Percentiles rank a stretch among this genome's conserved stretches.
Conservation (phyloP, 495 filamentous ascomycete species). For the Chaetomium tenue region DNA sequence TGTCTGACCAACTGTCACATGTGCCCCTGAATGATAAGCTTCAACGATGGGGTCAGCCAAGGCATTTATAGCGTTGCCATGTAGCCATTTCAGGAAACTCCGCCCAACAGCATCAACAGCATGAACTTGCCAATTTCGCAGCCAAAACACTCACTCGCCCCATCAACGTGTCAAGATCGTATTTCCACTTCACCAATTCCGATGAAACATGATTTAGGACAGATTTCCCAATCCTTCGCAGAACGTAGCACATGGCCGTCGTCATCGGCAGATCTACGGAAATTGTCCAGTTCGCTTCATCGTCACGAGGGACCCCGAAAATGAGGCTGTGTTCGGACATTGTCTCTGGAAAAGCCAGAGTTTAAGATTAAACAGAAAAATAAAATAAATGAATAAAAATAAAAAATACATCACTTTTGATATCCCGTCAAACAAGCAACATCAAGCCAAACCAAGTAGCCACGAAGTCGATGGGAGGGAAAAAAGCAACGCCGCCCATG, state of each 20-base stretch:
- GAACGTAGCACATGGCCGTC: background rate
- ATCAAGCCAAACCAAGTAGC: background rate
- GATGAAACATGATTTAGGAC: constrained; percentile 14
- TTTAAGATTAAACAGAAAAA: background rate
- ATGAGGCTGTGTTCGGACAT: constrained; percentile 2
- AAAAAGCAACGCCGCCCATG: background rate
- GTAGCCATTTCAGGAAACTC: background rate
- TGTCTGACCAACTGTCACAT: background rate
- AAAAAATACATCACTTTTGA: constrained; percentile 5
- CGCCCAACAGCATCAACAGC: background rate
- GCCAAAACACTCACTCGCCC: background rate
- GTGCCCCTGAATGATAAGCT: constrained; percentile 14
- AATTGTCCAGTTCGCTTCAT: background rate
- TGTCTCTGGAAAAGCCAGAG: background rate
- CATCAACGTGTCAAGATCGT: constrained; percentile 31
- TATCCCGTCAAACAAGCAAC: background rate
- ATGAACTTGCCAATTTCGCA: background rate
- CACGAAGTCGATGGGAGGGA: background rate
- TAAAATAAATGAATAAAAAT: background rate
- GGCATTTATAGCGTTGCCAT: constrained; percentile 13
- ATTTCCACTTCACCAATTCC: constrained; percentile 1
- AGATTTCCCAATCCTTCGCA: constrained; percentile 2
- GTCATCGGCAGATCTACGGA: constrained; percentile 9
- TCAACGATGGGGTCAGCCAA: background rate
- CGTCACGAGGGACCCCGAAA: constrained; percentile 5